A percentile compares a stretch with the other conserved stretches of the same genome.
Conservation (phyloP, 1,284 basidiomycete genomes). For the Puccinia polysora region DNA sequence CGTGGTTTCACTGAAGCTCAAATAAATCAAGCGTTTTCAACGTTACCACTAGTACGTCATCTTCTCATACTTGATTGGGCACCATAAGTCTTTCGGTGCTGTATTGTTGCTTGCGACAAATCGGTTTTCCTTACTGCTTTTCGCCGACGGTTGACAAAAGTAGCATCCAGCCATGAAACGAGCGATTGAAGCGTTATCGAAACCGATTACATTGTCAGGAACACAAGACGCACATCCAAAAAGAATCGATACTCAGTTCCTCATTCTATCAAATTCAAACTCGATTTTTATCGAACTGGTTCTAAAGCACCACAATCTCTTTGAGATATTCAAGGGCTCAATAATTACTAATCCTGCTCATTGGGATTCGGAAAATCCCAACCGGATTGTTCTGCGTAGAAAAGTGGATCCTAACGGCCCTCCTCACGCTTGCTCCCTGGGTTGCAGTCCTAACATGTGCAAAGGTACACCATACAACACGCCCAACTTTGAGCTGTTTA, state of each 20-base stretch:
- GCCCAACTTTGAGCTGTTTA: background rate
- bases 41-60: conserved; percentile 28
- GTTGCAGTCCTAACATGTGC: conserved; percentile 53
- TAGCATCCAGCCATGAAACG: conserved; percentile 42
- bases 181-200: conserved; percentile 16
- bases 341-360: conserved; percentile 53
- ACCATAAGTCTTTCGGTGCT: background rate
- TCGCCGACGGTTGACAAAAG: no score
- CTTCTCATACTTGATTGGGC: background rate
- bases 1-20: conserved; percentile 15
- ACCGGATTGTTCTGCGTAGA: conserved; percentile 47
- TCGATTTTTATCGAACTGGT: conserved; percentile 51
- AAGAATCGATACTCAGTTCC: conserved; percentile 44
- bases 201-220: background rate
- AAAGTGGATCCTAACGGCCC: conserved; percentile 45
- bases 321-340: conserved; percentile 47
- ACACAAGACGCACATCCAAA: background rate
- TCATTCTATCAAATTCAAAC: conserved; percentile 53
- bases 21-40: conserved; percentile 23
- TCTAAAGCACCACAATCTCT: conserved; percentile 43
- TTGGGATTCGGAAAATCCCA: conserved; percentile 46
- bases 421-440: conserved; percentile 52
- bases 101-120: background rate
- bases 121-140: no score
- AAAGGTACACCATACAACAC: conserved; percentile 47